phyloP scores from a whole-genome alignment of 1,139 yeast species.

The Groenewaldozyma auringiensis region DNA sequence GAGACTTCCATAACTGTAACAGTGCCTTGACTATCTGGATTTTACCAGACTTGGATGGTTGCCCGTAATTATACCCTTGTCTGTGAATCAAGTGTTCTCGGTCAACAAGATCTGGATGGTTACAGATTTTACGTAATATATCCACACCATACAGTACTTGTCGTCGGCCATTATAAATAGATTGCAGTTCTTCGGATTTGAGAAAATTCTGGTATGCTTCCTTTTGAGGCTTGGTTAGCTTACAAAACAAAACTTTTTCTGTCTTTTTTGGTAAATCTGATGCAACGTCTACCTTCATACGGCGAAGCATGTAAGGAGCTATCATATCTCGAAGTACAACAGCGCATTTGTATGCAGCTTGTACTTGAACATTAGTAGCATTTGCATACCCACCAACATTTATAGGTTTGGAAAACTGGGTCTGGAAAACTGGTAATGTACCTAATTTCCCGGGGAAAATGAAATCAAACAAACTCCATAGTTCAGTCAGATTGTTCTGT shows the following conservation, averaged over 20 bases:
- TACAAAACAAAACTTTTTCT: slow-evolving; percentile 90
- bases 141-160: slow-evolving; percentile 89
- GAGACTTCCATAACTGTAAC: slow-evolving; percentile 65
- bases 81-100: slow-evolving; percentile 41
- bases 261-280: slow-evolving; percentile 88
- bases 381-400: slow-evolving; percentile 98
- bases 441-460: slow-evolving; percentile 92
- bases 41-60: slow-evolving; percentile 72
- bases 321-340: slow-evolving; percentile 81
- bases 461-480: slow-evolving; percentile 94
- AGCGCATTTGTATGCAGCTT: slow-evolving; percentile 94
- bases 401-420: slow-evolving; percentile 85
- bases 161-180: slow-evolving; percentile 67
- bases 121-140: slow-evolving; percentile 80
- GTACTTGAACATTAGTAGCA: slow-evolving; percentile 93
- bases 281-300: slow-evolving; percentile 95
- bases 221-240: slow-evolving; percentile 68
- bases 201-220: slow-evolving; percentile 66
- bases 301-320: slow-evolving; percentile 76
- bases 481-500: slow-evolving; percentile 81
- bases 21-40: slow-evolving; percentile 80
- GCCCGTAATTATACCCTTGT: slow-evolving; percentile 50
- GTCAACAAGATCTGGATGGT: slow-evolving; percentile 86
- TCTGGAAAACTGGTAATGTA: slow-evolving; percentile 88
- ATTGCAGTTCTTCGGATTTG: slow-evolving; percentile 63